Evolutionary conservation across 495 filamentous ascomycete species (phyloP).

Genomic region (Ascodesmis nigricans): DNA sequence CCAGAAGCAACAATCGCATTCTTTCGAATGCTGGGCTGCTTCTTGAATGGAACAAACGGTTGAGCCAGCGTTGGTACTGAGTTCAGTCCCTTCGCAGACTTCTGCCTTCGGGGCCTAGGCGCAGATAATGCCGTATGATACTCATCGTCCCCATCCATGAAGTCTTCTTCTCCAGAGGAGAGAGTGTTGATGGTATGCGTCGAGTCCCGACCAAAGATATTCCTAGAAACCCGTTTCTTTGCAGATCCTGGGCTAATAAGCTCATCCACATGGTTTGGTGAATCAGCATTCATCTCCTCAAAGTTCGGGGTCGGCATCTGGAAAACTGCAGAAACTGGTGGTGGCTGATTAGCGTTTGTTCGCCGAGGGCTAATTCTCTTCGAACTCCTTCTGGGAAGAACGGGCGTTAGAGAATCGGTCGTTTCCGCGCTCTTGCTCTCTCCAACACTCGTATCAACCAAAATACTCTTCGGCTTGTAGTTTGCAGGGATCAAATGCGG

Average conservation of each 20-base stretch:
- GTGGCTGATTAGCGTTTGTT: too few relatives aligned
- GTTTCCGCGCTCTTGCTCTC: too few relatives aligned
- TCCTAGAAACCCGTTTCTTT: too few relatives aligned
- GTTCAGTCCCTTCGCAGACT: slow-evolving; percentile 11
- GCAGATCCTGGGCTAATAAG: not conserved
- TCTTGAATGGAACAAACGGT: slow-evolving; percentile 5
- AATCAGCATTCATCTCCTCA: slow-evolving; percentile 47
- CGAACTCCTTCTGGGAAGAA: slow-evolving; percentile 17
- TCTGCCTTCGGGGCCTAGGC: slow-evolving; percentile 25
- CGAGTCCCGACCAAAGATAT: too few relatives aligned
- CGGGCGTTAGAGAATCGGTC: slow-evolving; percentile 18
- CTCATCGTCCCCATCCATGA: slow-evolving; percentile 35
- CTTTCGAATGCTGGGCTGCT: slow-evolving; percentile 34
- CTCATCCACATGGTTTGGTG: too few relatives aligned
- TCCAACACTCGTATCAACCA: too few relatives aligned
- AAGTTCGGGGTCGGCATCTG: slow-evolving; percentile 15
- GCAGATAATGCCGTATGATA: slow-evolving; percentile 42
- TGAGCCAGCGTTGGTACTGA: slow-evolving; percentile 5
- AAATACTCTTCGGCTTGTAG: slow-evolving; percentile 24
- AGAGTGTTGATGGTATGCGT: too few relatives aligned
- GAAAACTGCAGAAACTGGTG: slow-evolving; percentile 9
- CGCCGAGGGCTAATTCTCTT: slow-evolving; percentile 16
- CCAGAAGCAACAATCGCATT: slow-evolving; percentile 60
- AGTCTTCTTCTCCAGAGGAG: slow-evolving; percentile 20
- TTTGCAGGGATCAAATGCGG: slow-evolving; percentile 57